phyloP scores from a whole-genome alignment of 2,329 filamentous ascomycete genomes.

The Colletotrichum incanum region DNA sequence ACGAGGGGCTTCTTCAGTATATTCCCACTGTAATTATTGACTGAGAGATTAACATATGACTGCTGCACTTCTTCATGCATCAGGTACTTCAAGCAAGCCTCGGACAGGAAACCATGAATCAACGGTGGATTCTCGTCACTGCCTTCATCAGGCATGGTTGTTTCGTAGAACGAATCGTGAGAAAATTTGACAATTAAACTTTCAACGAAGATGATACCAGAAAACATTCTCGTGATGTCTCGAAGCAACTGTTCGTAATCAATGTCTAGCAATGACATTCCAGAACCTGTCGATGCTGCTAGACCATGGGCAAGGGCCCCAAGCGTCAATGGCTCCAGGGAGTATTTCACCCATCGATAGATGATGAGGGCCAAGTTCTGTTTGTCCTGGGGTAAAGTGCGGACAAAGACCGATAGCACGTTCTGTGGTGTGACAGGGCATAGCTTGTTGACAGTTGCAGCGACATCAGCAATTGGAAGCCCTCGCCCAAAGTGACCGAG shows the following conservation, averaged over 20 bases:
- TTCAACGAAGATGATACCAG: not conserved
- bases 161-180: not conserved
- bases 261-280: not conserved
- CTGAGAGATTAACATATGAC: not conserved
- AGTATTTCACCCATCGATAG: constrained; percentile 1
- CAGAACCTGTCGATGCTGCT: not conserved
- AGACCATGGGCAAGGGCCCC: not conserved
- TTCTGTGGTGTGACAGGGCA: not conserved
- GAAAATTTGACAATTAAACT: not conserved
- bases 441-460: not conserved
- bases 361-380: not conserved
- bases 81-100: not conserved
- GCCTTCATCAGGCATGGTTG: not conserved
- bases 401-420: not conserved
- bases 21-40: not conserved
- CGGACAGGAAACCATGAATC: not conserved
- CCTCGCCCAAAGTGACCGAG: constrained; percentile 2
- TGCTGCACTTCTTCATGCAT: constrained; percentile 2
- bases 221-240: not conserved
- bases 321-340: not conserved
- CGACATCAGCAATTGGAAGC: not conserved
- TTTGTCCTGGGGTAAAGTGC: not conserved
- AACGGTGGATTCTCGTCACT: not conserved
- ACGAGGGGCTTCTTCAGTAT: not conserved
- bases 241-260: not conserved